Percentiles rank a stretch among this genome's conserved stretches.
phyloP scores from a whole-genome alignment of 192 early-diverging fungal genomes.

The Umbelopsis sp. region DNA sequence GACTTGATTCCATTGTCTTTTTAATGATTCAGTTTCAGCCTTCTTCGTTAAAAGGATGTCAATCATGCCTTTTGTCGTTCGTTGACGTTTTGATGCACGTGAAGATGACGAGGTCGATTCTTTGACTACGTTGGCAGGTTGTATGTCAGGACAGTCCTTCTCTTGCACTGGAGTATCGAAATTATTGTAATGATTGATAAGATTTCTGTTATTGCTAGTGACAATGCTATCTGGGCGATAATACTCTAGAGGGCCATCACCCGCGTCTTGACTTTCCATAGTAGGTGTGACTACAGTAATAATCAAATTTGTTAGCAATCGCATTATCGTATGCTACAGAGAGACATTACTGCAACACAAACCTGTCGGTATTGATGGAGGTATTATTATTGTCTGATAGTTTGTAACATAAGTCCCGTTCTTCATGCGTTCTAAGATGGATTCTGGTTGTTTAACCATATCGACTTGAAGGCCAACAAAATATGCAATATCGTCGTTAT shows the following conservation, averaged over 20 bases:
- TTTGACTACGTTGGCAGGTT: not conserved
- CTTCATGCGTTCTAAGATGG: slow-evolving; percentile 63
- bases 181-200: not conserved
- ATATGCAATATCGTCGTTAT: slow-evolving; percentile 54
- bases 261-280: not conserved
- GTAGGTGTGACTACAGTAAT: not conserved
- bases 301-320: not conserved
- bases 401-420: slow-evolving; percentile 59
- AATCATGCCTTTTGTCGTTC: not conserved
- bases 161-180: not conserved
- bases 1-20: slow-evolving; percentile 40
- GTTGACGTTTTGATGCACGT: not conserved
- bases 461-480: slow-evolving; percentile 74
- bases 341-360: not conserved
- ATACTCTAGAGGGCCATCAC: slow-evolving; percentile 18
- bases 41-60: not conserved
- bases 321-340: too few relatives aligned
- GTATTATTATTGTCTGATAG: slow-evolving; percentile 45
- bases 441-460: slow-evolving; percentile 69
- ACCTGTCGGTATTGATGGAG: slow-evolving; percentile 34
- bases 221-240: slow-evolving; percentile 17
- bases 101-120: not conserved
- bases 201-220: not conserved
- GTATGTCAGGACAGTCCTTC: too few relatives aligned
- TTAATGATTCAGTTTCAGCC: not conserved